Evolutionary conservation across 2,329 filamentous ascomycete genomes (phyloP).

Genomic region (Aspergillus sp.): DNA sequence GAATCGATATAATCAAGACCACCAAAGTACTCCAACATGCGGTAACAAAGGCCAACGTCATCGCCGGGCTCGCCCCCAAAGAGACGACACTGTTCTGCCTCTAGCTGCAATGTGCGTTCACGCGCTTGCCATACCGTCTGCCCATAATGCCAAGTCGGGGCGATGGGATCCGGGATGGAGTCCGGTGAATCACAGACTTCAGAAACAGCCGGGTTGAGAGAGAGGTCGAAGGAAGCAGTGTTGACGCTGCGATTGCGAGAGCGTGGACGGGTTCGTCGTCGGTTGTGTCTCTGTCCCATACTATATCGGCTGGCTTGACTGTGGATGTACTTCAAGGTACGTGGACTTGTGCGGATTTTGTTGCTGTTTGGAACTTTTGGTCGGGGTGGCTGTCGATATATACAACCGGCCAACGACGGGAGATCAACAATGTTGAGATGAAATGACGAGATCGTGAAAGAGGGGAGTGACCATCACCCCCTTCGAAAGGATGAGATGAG

Average conservation of each 20-base stretch:
- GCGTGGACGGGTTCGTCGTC: slow-evolving; percentile 43
- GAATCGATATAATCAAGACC: slow-evolving; percentile 48
- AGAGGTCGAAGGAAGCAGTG: slow-evolving; percentile 18
- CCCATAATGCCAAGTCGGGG: slow-evolving; percentile 43
- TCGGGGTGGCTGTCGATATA: not conserved
- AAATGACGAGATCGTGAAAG: slow-evolving; percentile 18
- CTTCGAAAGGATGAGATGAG: slow-evolving; percentile 35
- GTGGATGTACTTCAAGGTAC: not conserved
- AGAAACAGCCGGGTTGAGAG: slow-evolving; percentile 6
- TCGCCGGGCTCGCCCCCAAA: slow-evolving; percentile 46
- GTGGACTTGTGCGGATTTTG: slow-evolving; percentile 6
- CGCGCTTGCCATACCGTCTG: slow-evolving; percentile 39
- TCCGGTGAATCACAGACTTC: slow-evolving; percentile 22
- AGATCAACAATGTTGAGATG: slow-evolving; percentile 6
- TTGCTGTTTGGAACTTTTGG: slow-evolving; percentile 6
- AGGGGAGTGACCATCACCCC: slow-evolving; percentile 39
- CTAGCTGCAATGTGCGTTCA: slow-evolving; percentile 29
- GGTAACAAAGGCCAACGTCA: slow-evolving; percentile 44
- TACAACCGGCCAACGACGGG: slow-evolving; percentile 3
- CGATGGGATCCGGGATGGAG: slow-evolving; percentile 26
- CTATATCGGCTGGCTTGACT: slow-evolving; percentile 12
- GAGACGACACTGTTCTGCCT: slow-evolving; percentile 43
- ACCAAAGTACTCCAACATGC: slow-evolving; percentile 50
- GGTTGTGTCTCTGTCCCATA: slow-evolving; percentile 49
- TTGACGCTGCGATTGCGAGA: slow-evolving; percentile 32